A percentile compares a stretch with the other conserved stretches of the same genome.
These are phyloP conservation scores for Trametes punicea DNA, from an alignment of 768 basidiomycete genomes.

Conservation along the genomic window DNA sequence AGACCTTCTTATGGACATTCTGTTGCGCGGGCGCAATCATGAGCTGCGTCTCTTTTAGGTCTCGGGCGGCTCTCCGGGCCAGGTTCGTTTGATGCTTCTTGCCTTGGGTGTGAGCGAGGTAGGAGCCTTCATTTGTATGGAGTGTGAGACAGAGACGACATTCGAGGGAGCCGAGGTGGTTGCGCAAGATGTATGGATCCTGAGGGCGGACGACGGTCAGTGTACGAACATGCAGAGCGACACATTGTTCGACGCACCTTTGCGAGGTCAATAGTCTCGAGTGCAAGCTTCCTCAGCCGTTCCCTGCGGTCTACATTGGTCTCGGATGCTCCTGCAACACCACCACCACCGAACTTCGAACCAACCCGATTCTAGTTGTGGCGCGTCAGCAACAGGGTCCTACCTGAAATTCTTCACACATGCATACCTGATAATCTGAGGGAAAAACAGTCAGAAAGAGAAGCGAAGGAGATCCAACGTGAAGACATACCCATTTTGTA, in stretches of 20 bases:
- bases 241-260: conserved; percentile 56
- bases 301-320: conserved; percentile 94
- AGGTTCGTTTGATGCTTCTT: conserved; percentile 99
- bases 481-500: conserved; percentile 14
- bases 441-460: neutral
- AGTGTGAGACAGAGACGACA: conserved; percentile 96
- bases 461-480: conserved; percentile 4
- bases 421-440: conserved; percentile 70
- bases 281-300: conserved; percentile 88
- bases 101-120: conserved; percentile 98
- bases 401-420: neutral
- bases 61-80: conserved; percentile 93
- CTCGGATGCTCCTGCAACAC: conserved; percentile 93
- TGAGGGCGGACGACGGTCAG: conserved; percentile 30
- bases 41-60: conserved; percentile 90
- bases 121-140: conserved; percentile 99
- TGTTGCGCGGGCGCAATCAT: conserved; percentile 84
- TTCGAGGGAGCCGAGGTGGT: conserved; percentile 97
- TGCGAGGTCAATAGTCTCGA: conserved; percentile 97
- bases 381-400: conserved; percentile 7
- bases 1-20: conserved; percentile 85
- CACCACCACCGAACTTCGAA: conserved; percentile 93
- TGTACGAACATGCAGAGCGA: neutral
- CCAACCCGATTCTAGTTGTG: conserved; percentile 83
- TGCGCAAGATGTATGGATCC: conserved; percentile 99